A percentile compares a stretch with the other conserved stretches of the same genome.
Conservation (phyloP, 2,329 filamentous ascomycete species). For the Fusarium azukiicola region DNA sequence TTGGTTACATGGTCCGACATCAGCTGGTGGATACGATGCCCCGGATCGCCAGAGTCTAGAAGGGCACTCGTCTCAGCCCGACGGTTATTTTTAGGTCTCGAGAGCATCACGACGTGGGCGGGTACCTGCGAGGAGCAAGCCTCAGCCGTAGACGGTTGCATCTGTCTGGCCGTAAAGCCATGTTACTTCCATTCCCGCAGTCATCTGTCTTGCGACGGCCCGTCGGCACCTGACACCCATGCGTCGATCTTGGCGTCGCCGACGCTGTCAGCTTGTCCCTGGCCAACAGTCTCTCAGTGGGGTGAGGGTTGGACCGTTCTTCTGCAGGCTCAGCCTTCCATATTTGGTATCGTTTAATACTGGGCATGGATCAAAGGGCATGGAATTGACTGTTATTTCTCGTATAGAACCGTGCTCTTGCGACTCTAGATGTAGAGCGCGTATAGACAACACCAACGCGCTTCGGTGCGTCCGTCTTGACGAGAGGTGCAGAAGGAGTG, state of each 20-base stretch:
- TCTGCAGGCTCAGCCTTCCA: not conserved
- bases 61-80: not conserved
- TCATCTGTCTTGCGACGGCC: not conserved
- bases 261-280: not conserved
- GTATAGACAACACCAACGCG: not conserved
- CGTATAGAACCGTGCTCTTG: not conserved
- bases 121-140: not conserved
- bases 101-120: not conserved
- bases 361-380: not conserved
- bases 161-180: not conserved
- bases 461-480: not conserved
- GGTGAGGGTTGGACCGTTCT: not conserved
- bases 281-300: not conserved
- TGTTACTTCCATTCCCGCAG: not conserved
- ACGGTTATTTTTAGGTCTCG: constrained; percentile 7
- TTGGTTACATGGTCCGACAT: constrained; percentile 3
- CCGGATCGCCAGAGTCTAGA: constrained; percentile 19
- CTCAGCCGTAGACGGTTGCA: not conserved
- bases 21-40: constrained; percentile 2
- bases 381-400: not conserved
- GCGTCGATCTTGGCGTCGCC: not conserved
- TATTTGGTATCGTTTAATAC: not conserved
- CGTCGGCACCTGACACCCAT: not conserved
- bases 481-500: not conserved
- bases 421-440: not conserved